Conservation (phyloP, 371 early-diverging fungal genomes). For the Rhizopus sp. region DNA sequence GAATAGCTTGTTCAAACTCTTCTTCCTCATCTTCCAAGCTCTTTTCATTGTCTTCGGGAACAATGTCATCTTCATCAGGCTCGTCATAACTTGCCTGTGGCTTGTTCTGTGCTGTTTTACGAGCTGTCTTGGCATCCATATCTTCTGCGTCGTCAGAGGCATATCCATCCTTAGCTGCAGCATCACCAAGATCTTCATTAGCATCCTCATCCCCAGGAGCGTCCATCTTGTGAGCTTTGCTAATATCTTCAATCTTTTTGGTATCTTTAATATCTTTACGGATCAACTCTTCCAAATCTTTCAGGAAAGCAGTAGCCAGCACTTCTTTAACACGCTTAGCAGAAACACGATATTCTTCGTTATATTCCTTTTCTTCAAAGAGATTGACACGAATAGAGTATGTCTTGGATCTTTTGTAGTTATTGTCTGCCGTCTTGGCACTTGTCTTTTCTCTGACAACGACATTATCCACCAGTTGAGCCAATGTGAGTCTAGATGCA, state of each 20-base stretch:
- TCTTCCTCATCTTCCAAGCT: slow-evolving; percentile 55
- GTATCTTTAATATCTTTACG: slow-evolving; percentile 61
- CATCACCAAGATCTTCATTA: slow-evolving; percentile 59
- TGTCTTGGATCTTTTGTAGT: slow-evolving; percentile 62
- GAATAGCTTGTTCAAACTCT: slow-evolving; percentile 53
- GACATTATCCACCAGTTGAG: slow-evolving; percentile 84
- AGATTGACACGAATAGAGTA: slow-evolving; percentile 83
- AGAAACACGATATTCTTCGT: slow-evolving; percentile 76
- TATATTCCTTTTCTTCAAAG: slow-evolving; percentile 79
- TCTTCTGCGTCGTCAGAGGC: slow-evolving; percentile 62
- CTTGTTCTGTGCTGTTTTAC: slow-evolving; percentile 55
- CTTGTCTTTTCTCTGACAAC: slow-evolving; percentile 66
- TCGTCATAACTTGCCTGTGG: slow-evolving; percentile 78
- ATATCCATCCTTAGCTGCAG: slow-evolving; percentile 30
- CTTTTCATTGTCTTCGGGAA: slow-evolving; percentile 54
- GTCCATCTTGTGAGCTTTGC: slow-evolving; percentile 39
- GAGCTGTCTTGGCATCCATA: slow-evolving; percentile 71
- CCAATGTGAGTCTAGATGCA: slow-evolving; percentile 70
- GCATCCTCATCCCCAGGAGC: slow-evolving; percentile 24
- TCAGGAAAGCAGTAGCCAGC: slow-evolving; percentile 74
- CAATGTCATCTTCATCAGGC: slow-evolving; percentile 58
- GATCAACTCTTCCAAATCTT: slow-evolving; percentile 68
- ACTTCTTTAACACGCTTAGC: slow-evolving; percentile 69
- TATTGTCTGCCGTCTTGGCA: slow-evolving; percentile 49
- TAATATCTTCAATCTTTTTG: slow-evolving; percentile 51